These are phyloP conservation scores for Asterophora parasitica DNA, from an alignment of 768 basidiomycete species.

Conservation along the genomic window DNA sequence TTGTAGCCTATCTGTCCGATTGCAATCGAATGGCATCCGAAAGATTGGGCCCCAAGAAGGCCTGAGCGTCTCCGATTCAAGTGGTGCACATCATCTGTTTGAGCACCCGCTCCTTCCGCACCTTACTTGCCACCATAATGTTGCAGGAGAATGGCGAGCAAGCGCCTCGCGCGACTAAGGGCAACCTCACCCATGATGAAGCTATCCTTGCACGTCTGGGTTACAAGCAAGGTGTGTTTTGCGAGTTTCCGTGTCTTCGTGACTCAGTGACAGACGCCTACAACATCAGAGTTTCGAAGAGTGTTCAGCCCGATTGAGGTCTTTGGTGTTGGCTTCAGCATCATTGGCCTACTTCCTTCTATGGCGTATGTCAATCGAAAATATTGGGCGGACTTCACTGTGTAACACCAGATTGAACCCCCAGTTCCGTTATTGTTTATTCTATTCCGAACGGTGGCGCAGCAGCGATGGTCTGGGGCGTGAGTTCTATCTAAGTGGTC, in stretches of 20 bases:
- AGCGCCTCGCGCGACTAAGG: background rate
- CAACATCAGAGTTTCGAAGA: constrained; percentile 41
- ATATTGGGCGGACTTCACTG: background rate
- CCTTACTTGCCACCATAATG: constrained; percentile 6
- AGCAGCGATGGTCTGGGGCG: constrained; percentile 71
- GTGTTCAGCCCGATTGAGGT: constrained; percentile 56
- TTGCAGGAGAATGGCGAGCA: constrained; percentile 8
- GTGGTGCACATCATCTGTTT: background rate
- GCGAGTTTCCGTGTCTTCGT: background rate
- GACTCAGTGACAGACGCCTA: background rate
- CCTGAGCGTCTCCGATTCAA: background rate
- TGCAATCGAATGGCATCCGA: constrained; percentile 4
- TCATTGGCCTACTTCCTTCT: constrained; percentile 63
- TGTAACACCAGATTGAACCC: background rate
- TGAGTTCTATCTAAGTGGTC: constrained; percentile 23
- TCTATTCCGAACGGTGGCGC: constrained; percentile 65
- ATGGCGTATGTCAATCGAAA: constrained; percentile 37
- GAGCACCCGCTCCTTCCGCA: background rate
- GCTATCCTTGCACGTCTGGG: constrained; percentile 17
- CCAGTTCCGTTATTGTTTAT: constrained; percentile 40
- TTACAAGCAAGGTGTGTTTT: constrained; percentile 18
- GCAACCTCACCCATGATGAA: constrained; percentile 14
- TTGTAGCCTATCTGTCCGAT: background rate
- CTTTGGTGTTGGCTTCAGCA: constrained; percentile 66
- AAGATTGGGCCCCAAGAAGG: constrained; percentile 6